These are phyloP conservation scores for Thymus quinquecostatus DNA, from an alignment of 257 asterid species.

Conservation along the genomic window DNA sequence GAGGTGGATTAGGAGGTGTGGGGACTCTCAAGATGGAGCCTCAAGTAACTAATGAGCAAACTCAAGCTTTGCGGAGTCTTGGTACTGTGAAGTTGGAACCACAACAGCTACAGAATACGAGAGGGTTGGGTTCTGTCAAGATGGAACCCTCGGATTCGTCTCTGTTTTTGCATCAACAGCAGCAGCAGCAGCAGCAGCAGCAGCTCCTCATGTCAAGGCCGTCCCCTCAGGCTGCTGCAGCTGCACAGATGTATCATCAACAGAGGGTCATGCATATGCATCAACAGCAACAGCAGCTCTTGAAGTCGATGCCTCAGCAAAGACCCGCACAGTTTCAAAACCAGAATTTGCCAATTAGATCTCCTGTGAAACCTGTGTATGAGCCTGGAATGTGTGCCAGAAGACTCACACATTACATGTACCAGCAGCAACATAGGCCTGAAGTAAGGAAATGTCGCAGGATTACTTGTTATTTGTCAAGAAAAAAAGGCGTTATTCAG, in stretches of 20 bases:
- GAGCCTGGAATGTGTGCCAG: conserved; percentile 99
- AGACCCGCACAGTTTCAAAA: conserved; percentile 66
- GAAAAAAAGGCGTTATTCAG: not conserved
- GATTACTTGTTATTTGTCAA: conserved; percentile 1
- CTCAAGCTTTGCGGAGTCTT: conserved; percentile 54
- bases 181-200: conserved; percentile 62
- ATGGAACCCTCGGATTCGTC: conserved; percentile 72
- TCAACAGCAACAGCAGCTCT: conserved; percentile 80
- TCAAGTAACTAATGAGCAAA: conserved; percentile 59
- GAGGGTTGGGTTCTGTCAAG: conserved; percentile 64
- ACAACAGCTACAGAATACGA: conserved; percentile 65
- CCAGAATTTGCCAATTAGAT: conserved; percentile 62
- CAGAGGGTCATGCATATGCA: conserved; percentile 81
- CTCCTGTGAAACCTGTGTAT: conserved; percentile 73
- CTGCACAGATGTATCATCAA: conserved; percentile 81
- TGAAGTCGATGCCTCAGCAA: conserved; percentile 82
- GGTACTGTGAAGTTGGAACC: conserved; percentile 74
- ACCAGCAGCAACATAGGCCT: conserved; percentile 96
- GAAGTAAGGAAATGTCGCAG: conserved; percentile 52
- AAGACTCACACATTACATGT: conserved; percentile 90
- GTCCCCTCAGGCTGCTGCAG: conserved; percentile 70
- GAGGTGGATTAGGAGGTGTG: conserved; percentile 62
- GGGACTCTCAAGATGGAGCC: conserved; percentile 70
- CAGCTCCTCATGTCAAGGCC: conserved; percentile 61
- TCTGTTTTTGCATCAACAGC: conserved; percentile 62